Evolutionary conservation across 352 stramenopile genomes (phyloP).

Genomic region (Lagenidium sp.): DNA sequence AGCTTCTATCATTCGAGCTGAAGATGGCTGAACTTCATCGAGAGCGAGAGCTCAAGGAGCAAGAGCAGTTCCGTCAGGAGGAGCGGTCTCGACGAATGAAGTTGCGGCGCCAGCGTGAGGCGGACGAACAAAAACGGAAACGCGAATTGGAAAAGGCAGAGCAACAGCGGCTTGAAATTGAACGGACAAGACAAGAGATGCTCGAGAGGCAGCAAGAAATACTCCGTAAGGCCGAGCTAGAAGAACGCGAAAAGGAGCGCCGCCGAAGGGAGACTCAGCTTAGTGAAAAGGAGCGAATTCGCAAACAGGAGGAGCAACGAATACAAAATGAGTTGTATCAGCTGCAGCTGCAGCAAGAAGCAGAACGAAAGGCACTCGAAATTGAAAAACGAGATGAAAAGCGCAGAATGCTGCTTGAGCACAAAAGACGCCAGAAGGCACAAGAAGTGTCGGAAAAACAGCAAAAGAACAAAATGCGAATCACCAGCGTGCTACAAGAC

Average conservation of each 20-base stretch:
- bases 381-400: constrained; percentile 36
- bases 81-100: constrained; percentile 30
- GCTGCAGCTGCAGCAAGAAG: constrained; percentile 34
- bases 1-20: constrained; percentile 59
- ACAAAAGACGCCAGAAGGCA: constrained; percentile 30
- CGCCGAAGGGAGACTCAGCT: constrained; percentile 31
- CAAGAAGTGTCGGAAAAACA: constrained; percentile 46
- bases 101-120: constrained; percentile 28
- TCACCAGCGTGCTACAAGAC: constrained; percentile 49
- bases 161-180: constrained; percentile 35
- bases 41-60: constrained; percentile 42
- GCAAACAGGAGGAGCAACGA: constrained; percentile 44
- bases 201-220: constrained; percentile 34
- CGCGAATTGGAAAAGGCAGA: constrained; percentile 50
- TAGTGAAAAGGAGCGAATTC: constrained; percentile 36
- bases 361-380: constrained; percentile 28
- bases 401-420: constrained; percentile 33
- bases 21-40: constrained; percentile 43
- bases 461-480: constrained; percentile 52
- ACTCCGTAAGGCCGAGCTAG: constrained; percentile 29
- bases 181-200: constrained; percentile 24
- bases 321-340: constrained; percentile 37
- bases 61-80: constrained; percentile 33
- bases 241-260: constrained; percentile 42
- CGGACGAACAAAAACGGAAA: constrained; percentile 34